Evolutionary conservation across 2,329 filamentous ascomycete species (phyloP).

Genomic region (Alternaria burnsii): DNA sequence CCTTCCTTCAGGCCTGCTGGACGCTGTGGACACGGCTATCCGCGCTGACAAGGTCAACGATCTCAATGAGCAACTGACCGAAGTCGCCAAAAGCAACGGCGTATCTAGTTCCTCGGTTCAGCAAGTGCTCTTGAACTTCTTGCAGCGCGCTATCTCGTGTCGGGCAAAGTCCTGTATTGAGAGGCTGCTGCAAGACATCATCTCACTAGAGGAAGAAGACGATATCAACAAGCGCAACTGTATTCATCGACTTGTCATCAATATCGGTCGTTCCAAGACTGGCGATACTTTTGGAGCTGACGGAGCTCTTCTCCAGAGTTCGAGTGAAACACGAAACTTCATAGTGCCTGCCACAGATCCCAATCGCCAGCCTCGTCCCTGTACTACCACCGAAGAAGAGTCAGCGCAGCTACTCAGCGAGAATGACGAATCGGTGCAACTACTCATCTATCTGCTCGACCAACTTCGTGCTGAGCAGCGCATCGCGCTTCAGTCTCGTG

Average conservation of each 20-base stretch:
- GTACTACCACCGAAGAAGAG: constrained; percentile 72
- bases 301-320: constrained; percentile 60
- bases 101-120: constrained; percentile 63
- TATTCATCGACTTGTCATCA: constrained; percentile 89
- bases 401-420: constrained; percentile 67
- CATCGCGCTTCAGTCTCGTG: constrained; percentile 70
- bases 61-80: constrained; percentile 65
- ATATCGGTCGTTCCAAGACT: constrained; percentile 79
- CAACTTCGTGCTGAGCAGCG: constrained; percentile 73
- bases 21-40: constrained; percentile 76
- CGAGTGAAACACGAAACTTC: constrained; percentile 71
- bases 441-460: constrained; percentile 71
- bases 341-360: constrained; percentile 81
- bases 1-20: constrained; percentile 72
- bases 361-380: constrained; percentile 66
- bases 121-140: constrained; percentile 76
- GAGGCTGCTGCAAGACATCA: constrained; percentile 73
- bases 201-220: constrained; percentile 81
- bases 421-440: constrained; percentile 78
- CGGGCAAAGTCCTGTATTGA: constrained; percentile 74
- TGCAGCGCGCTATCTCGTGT: constrained; percentile 79
- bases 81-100: constrained; percentile 64
- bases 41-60: constrained; percentile 70
- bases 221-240: constrained; percentile 96
- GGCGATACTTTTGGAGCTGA: constrained; percentile 59